These are phyloP conservation scores for Pyropia yezoensis DNA, from an alignment of 23 red algal species.

Conservation along the genomic window DNA sequence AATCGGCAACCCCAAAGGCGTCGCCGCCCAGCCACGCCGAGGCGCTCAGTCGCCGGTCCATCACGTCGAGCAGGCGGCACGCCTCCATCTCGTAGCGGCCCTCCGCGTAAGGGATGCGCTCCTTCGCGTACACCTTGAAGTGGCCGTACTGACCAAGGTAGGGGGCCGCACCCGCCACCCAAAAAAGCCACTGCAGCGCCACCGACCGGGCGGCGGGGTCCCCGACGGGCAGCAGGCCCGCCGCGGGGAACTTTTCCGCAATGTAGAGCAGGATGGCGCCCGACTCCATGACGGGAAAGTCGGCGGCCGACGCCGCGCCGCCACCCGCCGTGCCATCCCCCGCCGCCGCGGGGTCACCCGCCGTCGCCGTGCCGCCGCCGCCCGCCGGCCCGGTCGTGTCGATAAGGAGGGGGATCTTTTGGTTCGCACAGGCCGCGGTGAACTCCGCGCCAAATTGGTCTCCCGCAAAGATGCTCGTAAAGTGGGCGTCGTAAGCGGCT, in stretches of 20 bases:
- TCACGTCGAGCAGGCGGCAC: conserved; percentile 25
- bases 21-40: conserved; percentile 9
- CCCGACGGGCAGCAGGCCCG: conserved; percentile 3
- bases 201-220: conserved; percentile 3
- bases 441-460: conserved; percentile 48
- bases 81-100: conserved; percentile 45
- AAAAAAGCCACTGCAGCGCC: conserved; percentile 37
- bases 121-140: conserved; percentile 33
- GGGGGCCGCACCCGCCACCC: conserved; percentile 21
- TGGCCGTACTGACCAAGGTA: conserved; percentile 24
- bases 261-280: conserved; percentile 60
- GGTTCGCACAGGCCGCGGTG: conserved; percentile 41
- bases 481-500: conserved; percentile 27
- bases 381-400: conserved; percentile 13
- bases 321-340: too few species aligned
- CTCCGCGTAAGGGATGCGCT: conserved; percentile 22
- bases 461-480: conserved; percentile 21
- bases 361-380: too few species aligned
- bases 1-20: conserved; percentile 44
- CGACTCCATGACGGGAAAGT: conserved; percentile 44
- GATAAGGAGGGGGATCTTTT: conserved; percentile 54
- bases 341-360: too few species aligned
- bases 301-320: not conserved
- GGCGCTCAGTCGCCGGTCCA: conserved; percentile 25
- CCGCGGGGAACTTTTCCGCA: conserved; percentile 32